phyloP scores from a whole-genome alignment of 2,329 filamentous ascomycete species.

The Cladophialophora psammophila region DNA sequence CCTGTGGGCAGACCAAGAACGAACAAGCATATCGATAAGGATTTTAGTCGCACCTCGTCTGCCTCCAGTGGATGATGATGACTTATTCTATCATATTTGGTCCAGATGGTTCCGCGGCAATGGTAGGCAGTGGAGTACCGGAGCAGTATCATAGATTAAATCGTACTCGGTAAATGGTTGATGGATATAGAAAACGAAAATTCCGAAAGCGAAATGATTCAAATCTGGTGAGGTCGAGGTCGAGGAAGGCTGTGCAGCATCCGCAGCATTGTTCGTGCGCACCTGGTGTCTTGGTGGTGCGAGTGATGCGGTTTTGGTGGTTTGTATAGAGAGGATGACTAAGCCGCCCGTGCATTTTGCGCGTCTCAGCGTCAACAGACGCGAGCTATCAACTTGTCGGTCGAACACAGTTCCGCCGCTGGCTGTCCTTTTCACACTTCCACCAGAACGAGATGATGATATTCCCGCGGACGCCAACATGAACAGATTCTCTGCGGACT shows the following conservation, averaged over 20 bases:
- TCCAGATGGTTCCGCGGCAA: neutral
- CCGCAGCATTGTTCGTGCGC: neutral
- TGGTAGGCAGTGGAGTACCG: neutral
- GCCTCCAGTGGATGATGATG: neutral
- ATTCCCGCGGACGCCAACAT: conserved; percentile 21
- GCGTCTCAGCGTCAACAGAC: neutral
- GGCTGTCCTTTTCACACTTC: neutral
- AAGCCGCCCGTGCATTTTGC: neutral
- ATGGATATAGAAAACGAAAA: neutral
- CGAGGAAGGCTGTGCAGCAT: neutral
- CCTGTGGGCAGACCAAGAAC: neutral
- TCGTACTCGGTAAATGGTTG: neutral
- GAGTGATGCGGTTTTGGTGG: neutral
- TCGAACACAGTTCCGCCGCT: neutral
- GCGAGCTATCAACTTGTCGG: conserved; percentile 1
- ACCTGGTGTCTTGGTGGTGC: neutral
- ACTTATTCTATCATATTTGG: neutral
- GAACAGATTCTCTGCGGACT: conserved; percentile 40
- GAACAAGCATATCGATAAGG: too few species aligned
- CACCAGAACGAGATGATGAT: neutral
- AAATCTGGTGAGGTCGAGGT: neutral
- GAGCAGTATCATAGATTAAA: neutral
- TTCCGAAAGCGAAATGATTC: neutral
- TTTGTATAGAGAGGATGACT: neutral
- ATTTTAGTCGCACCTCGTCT: neutral